phyloP scores from a whole-genome alignment of 2,329 filamentous ascomycete species.

The Cercospora sesami region DNA sequence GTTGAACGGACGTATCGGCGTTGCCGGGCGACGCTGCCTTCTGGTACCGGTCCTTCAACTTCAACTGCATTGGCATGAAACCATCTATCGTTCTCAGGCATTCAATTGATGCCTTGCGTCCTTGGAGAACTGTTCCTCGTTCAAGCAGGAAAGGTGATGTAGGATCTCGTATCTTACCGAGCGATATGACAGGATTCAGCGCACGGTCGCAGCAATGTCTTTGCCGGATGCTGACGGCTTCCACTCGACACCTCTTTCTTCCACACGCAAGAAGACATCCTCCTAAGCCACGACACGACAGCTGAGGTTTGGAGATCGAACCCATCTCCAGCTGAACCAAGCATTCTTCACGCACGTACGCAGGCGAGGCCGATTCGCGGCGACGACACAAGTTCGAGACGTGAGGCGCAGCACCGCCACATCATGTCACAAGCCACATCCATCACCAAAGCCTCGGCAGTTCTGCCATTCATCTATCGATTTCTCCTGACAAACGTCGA shows the following conservation, averaged over 20 bases:
- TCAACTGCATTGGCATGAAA: neutral
- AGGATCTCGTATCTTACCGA: neutral
- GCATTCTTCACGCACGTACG: neutral
- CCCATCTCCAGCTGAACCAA: neutral
- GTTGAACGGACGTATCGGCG: neutral
- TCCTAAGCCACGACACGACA: neutral
- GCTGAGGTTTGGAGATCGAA: neutral
- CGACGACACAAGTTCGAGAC: neutral
- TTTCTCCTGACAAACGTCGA: conserved; percentile 34
- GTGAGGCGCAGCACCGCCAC: conserved; percentile 1
- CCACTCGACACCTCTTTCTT: neutral
- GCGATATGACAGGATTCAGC: neutral
- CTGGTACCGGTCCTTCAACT: neutral
- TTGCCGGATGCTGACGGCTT: conserved; percentile 6
- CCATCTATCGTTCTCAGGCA: neutral
- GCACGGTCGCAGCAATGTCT: neutral
- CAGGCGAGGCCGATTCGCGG: neutral
- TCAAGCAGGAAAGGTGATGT: neutral
- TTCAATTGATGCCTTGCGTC: neutral
- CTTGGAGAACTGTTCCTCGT: neutral
- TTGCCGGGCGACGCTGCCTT: neutral
- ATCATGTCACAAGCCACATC: conserved; percentile 1
- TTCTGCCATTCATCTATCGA: conserved; percentile 30
- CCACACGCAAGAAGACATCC: neutral
- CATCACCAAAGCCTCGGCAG: conserved; percentile 27